These are phyloP conservation scores for Aspergillus incahuasiensis DNA, from an alignment of 495 filamentous ascomycete genomes.

Conservation along the genomic window DNA sequence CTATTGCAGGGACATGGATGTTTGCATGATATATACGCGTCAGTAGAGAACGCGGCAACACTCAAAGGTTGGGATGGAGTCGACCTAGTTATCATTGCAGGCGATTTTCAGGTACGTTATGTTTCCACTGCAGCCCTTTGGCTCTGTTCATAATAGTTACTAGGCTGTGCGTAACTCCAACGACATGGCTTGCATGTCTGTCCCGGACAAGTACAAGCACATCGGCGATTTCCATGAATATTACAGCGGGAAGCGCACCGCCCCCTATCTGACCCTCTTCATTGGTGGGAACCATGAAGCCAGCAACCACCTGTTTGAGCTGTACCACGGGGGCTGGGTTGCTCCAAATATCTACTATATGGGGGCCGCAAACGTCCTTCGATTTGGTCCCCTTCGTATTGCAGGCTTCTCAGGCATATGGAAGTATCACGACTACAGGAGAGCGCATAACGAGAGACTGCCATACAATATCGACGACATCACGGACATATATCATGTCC, in stretches of 20 bases:
- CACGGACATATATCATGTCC: slow-evolving; percentile 77
- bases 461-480: slow-evolving; percentile 72
- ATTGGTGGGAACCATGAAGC: slow-evolving; percentile 95
- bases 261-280: slow-evolving; percentile 88
- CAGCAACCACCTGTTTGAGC: slow-evolving; percentile 76
- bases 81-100: slow-evolving; percentile 82
- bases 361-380: slow-evolving; percentile 83
- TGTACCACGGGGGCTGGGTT: slow-evolving; percentile 96
- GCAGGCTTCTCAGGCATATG: slow-evolving; percentile 91
- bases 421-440: slow-evolving; percentile 79
- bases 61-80: slow-evolving; percentile 68
- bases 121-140: neutral
- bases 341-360: slow-evolving; percentile 96
- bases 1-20: slow-evolving; percentile 77
- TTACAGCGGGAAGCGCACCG: slow-evolving; percentile 70
- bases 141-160: slow-evolving; percentile 19
- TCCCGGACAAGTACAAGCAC: slow-evolving; percentile 75
- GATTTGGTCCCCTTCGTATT: slow-evolving; percentile 77
- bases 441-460: slow-evolving; percentile 77
- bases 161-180: slow-evolving; percentile 81
- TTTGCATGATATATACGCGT: slow-evolving; percentile 82
- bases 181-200: slow-evolving; percentile 81
- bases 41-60: slow-evolving; percentile 57
- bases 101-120: slow-evolving; percentile 73
- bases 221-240: slow-evolving; percentile 91